Base-by-base conservation (phyloP, 331 rosid genomes). In the Malus hybrid region DNA sequence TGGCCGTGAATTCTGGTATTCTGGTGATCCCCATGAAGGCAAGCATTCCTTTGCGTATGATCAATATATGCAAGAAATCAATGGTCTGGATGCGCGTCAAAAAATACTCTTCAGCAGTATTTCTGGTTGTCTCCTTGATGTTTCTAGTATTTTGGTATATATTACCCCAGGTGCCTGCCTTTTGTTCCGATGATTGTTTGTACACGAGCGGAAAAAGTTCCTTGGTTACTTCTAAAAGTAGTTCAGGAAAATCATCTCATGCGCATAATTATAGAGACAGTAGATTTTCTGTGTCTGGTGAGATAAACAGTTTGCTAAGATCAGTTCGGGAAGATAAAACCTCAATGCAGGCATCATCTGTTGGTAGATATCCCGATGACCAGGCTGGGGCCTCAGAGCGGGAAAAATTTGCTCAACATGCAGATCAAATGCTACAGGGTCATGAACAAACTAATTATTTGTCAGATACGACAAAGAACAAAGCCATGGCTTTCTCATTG, bases 11-110 rank as follows among this genome's bases (percentile, higher is more conserved):
- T 48, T 84, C 88, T 74, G 99, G 97, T 75, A 88, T 89, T 82
- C 78, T 89, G 74, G 86, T 90, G 77, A 79, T 90, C 77, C 99
- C 97, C 70, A 80, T 95, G 90, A 87, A 90, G 84, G 96, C 92
- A 18, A 89, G 87, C 82, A 86, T 87, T 22, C 90, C 99, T 10
- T 74, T 80, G 68, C 83, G 81, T 70, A 82, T 90, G 97, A 86
- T 88, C 63, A 80, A 81, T 84, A 81, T 36, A 81, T 95, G 97
- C 79, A 89, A 85, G 84, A 86, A 80, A 84, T 87, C 92, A 56
- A 72, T 92, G 80, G 78, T 89, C 71, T 95, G 93, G 96, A 83
- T 69, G 80, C 84, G 85, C 64, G 50, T 87, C 81, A 95, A 83
- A 82, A 92, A 83, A 79, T 81, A 77, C 83, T 69, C 88, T 42